Evolutionary conservation across 1,139 yeast genomes (phyloP).

Genomic region (Diutina pseudorugosa): DNA sequence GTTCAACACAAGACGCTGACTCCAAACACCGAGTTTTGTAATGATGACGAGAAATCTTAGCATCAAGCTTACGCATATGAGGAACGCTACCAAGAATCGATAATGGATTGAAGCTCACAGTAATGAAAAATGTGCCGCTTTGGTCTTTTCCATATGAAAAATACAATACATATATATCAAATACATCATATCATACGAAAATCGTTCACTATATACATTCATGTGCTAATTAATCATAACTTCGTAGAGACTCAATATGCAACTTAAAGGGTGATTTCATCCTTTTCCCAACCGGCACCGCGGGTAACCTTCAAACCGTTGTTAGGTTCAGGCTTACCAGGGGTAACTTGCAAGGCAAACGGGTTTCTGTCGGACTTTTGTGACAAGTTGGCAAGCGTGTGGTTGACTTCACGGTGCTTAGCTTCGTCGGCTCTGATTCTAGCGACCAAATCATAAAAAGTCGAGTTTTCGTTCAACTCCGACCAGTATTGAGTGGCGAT

Average conservation of each 20-base stretch:
- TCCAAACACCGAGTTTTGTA: background rate
- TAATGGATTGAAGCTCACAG: background rate
- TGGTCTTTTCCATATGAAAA: background rate
- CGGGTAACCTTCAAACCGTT: conserved; percentile 35
- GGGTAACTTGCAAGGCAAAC: conserved; percentile 37
- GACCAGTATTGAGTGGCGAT: conserved; percentile 58
- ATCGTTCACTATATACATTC: background rate
- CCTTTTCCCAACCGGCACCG: conserved; percentile 53
- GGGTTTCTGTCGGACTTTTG: conserved; percentile 52
- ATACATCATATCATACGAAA: background rate
- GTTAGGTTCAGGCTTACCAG: conserved; percentile 40
- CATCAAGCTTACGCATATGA: background rate
- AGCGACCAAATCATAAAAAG: conserved; percentile 52
- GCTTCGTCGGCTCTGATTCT: conserved; percentile 70
- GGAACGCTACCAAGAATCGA: background rate
- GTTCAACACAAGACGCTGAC: background rate
- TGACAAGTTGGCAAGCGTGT: conserved; percentile 57
- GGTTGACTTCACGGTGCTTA: conserved; percentile 68
- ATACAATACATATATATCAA: no score
- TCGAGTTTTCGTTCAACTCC: conserved; percentile 32
- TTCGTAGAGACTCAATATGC: background rate
- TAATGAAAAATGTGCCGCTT: background rate
- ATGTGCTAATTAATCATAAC: background rate
- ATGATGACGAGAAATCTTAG: background rate
- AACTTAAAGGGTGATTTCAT: conserved; percentile 29